A percentile compares a stretch with the other conserved stretches of the same genome.
Conservation (phyloP, 2,329 filamentous ascomycete species). For the Aspergillus fischeri region DNA sequence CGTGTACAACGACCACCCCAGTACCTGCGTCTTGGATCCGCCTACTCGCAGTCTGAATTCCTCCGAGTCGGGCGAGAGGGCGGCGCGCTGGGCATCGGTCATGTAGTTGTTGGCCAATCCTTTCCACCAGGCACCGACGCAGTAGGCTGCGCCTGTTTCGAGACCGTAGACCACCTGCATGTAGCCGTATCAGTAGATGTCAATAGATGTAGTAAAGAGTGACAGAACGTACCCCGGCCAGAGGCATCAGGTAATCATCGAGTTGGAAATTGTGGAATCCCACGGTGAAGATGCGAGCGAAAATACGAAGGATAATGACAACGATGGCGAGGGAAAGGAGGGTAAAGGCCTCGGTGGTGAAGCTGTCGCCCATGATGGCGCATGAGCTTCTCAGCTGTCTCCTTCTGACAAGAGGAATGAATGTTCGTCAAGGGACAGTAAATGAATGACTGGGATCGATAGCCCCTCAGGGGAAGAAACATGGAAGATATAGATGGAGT, state of each 20-base stretch:
- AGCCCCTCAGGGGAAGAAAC: neutral
- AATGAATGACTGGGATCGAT: neutral
- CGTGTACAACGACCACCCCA: constrained; percentile 54
- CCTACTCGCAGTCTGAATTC: constrained; percentile 50
- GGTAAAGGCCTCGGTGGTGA: constrained; percentile 47
- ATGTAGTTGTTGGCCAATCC: constrained; percentile 57
- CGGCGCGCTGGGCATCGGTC: constrained; percentile 47
- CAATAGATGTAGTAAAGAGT: neutral
- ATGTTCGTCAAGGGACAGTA: neutral
- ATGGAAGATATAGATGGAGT: neutral
- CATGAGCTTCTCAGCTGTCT: too few species aligned
- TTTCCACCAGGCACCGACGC: constrained; percentile 45
- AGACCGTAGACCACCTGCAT: constrained; percentile 48
- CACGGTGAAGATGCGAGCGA: constrained; percentile 45
- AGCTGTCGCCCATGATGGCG: constrained; percentile 20
- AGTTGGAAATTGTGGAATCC: constrained; percentile 50
- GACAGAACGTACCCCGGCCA: constrained; percentile 44
- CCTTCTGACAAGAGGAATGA: neutral
- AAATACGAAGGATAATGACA: constrained; percentile 50
- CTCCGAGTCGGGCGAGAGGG: constrained; percentile 40
- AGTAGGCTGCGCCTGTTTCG: constrained; percentile 49
- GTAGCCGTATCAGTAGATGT: too few species aligned
- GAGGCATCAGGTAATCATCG: constrained; percentile 59
- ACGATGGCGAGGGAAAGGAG: constrained; percentile 49
- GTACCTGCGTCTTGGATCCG: constrained; percentile 52